Base-by-base conservation (phyloP, 495 filamentous ascomycete species). In the Pseudotulostoma volvatum region DNA sequence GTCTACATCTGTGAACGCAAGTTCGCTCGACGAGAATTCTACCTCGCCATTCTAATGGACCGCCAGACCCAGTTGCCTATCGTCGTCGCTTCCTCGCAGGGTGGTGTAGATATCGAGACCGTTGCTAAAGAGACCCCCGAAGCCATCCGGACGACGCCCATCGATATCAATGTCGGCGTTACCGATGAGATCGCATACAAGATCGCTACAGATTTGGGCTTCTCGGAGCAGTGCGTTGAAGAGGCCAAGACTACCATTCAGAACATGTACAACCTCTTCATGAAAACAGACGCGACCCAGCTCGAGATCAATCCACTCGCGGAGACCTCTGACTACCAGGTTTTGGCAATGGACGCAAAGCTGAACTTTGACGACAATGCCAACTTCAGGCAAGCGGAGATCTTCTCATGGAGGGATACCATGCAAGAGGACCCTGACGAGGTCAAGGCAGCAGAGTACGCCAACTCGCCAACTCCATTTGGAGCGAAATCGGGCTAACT, bases 1-100 rank as follows among this genome's bases (percentile, higher is more conserved):
- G 90, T 97, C 50, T 95, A 90, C 67, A 95, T 97, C 59, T 90
- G 85, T 66, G 90, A 97, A 72, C 85, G 90, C 71, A 97, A 97
- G 71, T 97, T 96, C 51, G 90, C 90, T 49, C 85, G 90, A 43
- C 79, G 92, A 52, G 90, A 97, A 67, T 97, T 96, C 74, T 97
- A 97, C 68, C 77, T 97, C 14, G 90, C 90, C 49, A 74, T 97
- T 44, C 75, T 97, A 45, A 94, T 97, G 88, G 90, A 97, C 69
- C 85, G 90, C 45, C 71, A 68, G 48, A 79, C 82, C 13, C 90
- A 95, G 68, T 73, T 74, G 43, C 92, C 90, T 44, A 83, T 96
- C 56, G 94, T 97, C 49, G 84, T 97, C 23, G 83, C 92, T 48
- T 95, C 88, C 30, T 94, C 88, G 18, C 90, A 96, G 60, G 90